phyloP scores from a whole-genome alignment of 78 protist species.

The Anaeramoeba ignava region DNA sequence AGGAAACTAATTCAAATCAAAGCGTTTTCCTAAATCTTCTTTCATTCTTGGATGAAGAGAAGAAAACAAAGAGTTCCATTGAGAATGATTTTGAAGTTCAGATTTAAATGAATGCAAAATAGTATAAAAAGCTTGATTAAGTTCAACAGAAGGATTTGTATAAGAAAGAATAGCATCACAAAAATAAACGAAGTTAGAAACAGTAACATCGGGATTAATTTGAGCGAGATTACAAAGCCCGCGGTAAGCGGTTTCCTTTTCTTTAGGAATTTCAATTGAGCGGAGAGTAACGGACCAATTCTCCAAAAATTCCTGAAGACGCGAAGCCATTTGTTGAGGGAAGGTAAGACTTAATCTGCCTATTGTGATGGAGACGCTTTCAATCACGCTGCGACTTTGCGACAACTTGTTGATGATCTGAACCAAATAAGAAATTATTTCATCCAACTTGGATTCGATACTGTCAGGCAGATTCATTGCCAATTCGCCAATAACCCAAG shows the following conservation, averaged over 20 bases:
- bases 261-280: slow-evolving; percentile 43
- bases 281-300: slow-evolving; percentile 46
- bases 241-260: slow-evolving; percentile 62
- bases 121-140: too few relatives aligned
- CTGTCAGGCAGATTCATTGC: slow-evolving; percentile 27
- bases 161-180: slow-evolving; percentile 57
- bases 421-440: slow-evolving; percentile 23
- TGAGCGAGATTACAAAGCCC: slow-evolving; percentile 39
- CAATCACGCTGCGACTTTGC: slow-evolving; percentile 8
- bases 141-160: slow-evolving; percentile 17
- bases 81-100: too few relatives aligned
- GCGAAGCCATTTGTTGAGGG: slow-evolving; percentile 21
- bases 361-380: slow-evolving; percentile 38
- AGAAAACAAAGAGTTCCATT: too few relatives aligned
- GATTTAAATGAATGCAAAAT: too few relatives aligned
- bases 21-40: too few relatives aligned
- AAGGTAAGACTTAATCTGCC: slow-evolving; percentile 45
- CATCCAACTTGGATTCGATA: slow-evolving; percentile 25
- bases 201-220: slow-evolving; percentile 36
- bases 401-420: slow-evolving; percentile 18
- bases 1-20: too few relatives aligned
- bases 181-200: slow-evolving; percentile 17
- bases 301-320: neutral
- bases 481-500: slow-evolving; percentile 74
- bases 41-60: too few relatives aligned